These are phyloP conservation scores for Ustilago cynodontis DNA, from an alignment of 1,284 basidiomycete species.

Conservation along the genomic window DNA sequence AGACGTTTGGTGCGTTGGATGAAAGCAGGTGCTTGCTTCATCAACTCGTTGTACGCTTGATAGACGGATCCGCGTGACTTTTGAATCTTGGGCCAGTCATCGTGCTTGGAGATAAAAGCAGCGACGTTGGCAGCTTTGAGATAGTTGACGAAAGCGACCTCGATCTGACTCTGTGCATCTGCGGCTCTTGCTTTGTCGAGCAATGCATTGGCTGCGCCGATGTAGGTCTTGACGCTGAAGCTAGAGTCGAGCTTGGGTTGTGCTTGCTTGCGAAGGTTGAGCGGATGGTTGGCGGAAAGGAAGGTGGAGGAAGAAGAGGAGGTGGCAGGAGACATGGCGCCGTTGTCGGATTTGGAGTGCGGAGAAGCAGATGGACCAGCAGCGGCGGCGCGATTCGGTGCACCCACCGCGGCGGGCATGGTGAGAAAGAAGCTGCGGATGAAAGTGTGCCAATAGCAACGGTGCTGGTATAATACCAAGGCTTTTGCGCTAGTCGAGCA, in stretches of 20 bases:
- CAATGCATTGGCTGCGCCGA: conserved; percentile 66
- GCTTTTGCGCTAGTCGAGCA: neutral
- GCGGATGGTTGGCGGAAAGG: conserved; percentile 64
- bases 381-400: conserved; percentile 10
- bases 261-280: conserved; percentile 65
- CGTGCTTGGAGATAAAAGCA: conserved; percentile 65
- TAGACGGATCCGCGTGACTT: conserved; percentile 58
- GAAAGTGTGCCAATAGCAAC: neutral
- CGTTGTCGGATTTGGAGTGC: conserved; percentile 2
- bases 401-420: conserved; percentile 41
- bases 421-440: neutral
- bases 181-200: conserved; percentile 66
- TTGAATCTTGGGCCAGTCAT: conserved; percentile 61
- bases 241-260: conserved; percentile 59
- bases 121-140: conserved; percentile 67
- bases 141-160: conserved; percentile 69
- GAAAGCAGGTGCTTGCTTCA: conserved; percentile 63
- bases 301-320: conserved; percentile 26
- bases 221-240: conserved; percentile 67
- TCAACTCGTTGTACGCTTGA: conserved; percentile 65
- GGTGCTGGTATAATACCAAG: neutral
- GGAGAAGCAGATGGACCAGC: neutral
- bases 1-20: conserved; percentile 61
- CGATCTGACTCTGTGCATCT: conserved; percentile 66
- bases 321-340: conserved; percentile 5